Evolutionary conservation across 2,329 filamentous ascomycete genomes (phyloP).

Genomic region (Herpotrichia juniperi): DNA sequence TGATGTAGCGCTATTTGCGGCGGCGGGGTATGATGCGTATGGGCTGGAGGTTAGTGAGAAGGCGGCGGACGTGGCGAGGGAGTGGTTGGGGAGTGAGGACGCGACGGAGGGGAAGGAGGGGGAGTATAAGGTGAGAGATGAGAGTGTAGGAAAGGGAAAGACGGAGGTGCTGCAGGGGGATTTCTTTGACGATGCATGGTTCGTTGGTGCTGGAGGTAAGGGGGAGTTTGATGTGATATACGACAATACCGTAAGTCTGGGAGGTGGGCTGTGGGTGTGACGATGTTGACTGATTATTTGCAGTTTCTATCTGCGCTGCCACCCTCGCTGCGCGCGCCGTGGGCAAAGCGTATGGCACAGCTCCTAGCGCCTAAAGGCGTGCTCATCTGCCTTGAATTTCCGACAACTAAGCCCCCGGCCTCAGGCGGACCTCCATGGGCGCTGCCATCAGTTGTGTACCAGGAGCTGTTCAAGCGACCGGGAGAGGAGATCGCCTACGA

Average conservation of each 20-base stretch:
- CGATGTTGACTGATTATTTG: not conserved
- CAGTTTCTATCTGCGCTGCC: conserved; percentile 68
- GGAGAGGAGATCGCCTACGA: conserved; percentile 71
- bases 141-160: conserved; percentile 54
- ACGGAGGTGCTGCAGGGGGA: conserved; percentile 66
- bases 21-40: conserved; percentile 77
- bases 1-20: conserved; percentile 76
- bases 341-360: conserved; percentile 62
- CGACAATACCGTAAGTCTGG: conserved; percentile 63
- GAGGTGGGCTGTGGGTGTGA: conserved; percentile 6
- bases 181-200: conserved; percentile 69
- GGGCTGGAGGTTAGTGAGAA: conserved; percentile 71
- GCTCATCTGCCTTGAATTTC: conserved; percentile 76
- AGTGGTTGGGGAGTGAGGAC: conserved; percentile 37
- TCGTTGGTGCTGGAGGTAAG: conserved; percentile 45
- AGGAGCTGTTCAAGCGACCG: conserved; percentile 72
- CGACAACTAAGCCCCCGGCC: conserved; percentile 70
- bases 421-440: conserved; percentile 76
- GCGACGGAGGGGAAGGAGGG: conserved; percentile 44
- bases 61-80: conserved; percentile 55
- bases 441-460: conserved; percentile 71
- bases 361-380: conserved; percentile 59
- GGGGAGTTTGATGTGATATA: conserved; percentile 69
- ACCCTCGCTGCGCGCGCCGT: conserved; percentile 60
- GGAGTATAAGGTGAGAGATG: conserved; percentile 52